Evolutionary conservation across 306 rosid genomes (phyloP).

Genomic region (Echinosophora koreensis): DNA sequence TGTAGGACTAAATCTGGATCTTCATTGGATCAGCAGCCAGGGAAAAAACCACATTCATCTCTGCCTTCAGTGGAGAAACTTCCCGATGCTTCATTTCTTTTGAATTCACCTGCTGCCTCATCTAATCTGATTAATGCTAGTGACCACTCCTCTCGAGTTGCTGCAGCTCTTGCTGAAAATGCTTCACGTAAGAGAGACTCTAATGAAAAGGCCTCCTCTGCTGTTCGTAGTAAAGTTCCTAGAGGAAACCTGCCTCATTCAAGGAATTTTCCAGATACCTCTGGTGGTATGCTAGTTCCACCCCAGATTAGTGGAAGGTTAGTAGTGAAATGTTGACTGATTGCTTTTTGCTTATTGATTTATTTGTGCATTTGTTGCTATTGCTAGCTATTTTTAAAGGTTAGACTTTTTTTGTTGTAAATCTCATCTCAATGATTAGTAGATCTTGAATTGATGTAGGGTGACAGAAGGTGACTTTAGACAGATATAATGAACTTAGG

Average conservation of each 20-base stretch:
- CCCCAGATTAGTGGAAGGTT: slow-evolving; percentile 98
- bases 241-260: slow-evolving; percentile 72
- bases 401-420: background rate
- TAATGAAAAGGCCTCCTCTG: slow-evolving; percentile 55
- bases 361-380: slow-evolving; percentile 25
- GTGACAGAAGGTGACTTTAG: slow-evolving; percentile 7
- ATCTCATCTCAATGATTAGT: slow-evolving; percentile 21
- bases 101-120: slow-evolving; percentile 66
- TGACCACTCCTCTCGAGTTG: slow-evolving; percentile 79
- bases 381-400: slow-evolving; percentile 16
- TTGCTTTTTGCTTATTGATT: slow-evolving; percentile 14
- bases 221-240: slow-evolving; percentile 72
- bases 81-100: slow-evolving; percentile 92
- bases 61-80: slow-evolving; percentile 62
- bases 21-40: slow-evolving; percentile 48
- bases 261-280: slow-evolving; percentile 79
- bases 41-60: slow-evolving; percentile 50
- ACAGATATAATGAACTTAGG: background rate
- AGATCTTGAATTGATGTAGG: slow-evolving; percentile 28
- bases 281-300: slow-evolving; percentile 69
- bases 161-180: slow-evolving; percentile 81
- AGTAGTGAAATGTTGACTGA: slow-evolving; percentile 41
- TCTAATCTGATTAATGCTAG: slow-evolving; percentile 54
- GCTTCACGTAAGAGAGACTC: slow-evolving; percentile 84
- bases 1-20: slow-evolving; percentile 57